phyloP scores from a whole-genome alignment of 129 eudicot species.

The Heracleum sosnowskyi region DNA sequence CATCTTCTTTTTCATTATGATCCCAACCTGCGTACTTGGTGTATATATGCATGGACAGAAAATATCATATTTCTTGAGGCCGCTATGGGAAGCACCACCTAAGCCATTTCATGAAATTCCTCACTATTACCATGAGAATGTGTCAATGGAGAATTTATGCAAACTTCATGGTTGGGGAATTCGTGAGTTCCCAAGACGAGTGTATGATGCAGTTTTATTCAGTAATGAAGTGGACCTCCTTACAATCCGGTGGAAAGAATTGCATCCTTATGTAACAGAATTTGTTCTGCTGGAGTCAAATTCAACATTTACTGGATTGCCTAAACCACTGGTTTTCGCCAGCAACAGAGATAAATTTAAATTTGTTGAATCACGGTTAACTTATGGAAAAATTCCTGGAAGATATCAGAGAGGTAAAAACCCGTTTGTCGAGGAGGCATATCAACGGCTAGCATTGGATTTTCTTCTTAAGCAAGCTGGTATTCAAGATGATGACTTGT shows the following conservation, averaged over 20 bases:
- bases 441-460: slow-evolving; percentile 59
- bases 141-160: slow-evolving; percentile 53
- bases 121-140: slow-evolving; percentile 57
- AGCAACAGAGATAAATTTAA: slow-evolving; percentile 34
- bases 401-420: slow-evolving; percentile 40
- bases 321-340: slow-evolving; percentile 38
- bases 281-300: slow-evolving; percentile 65
- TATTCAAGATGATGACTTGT: slow-evolving; percentile 54
- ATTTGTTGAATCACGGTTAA: slow-evolving; percentile 42
- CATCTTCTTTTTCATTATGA: slow-evolving; percentile 33
- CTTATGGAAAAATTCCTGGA: slow-evolving; percentile 53
- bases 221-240: slow-evolving; percentile 61
- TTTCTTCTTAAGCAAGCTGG: slow-evolving; percentile 52
- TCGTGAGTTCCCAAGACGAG: slow-evolving; percentile 69
- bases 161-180: slow-evolving; percentile 60
- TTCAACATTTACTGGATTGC: slow-evolving; percentile 52
- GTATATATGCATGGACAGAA: slow-evolving; percentile 51
- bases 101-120: slow-evolving; percentile 55
- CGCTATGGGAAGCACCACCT: slow-evolving; percentile 59
- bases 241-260: slow-evolving; percentile 50
- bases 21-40: slow-evolving; percentile 33
- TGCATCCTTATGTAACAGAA: slow-evolving; percentile 44
- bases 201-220: slow-evolving; percentile 60
- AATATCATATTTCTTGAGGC: slow-evolving; percentile 54
- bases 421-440: slow-evolving; percentile 64